phyloP scores from a whole-genome alignment of 225 moss, liverwort and hornwort genomes.

The Polytrichum commune region DNA sequence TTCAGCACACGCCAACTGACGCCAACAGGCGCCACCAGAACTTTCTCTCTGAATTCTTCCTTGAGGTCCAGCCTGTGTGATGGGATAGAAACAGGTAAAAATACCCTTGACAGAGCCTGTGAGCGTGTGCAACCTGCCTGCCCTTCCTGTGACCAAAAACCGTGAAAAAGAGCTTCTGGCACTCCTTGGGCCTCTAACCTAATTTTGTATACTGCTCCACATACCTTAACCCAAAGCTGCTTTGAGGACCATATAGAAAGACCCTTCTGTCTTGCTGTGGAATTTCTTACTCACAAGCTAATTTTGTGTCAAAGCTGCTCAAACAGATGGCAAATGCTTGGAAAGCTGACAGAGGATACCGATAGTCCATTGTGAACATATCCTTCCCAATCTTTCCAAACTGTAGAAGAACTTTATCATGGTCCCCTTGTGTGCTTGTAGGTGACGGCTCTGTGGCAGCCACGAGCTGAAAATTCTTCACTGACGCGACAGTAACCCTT shows the following conservation, averaged over 20 bases:
- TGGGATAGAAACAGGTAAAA: conserved; percentile 23
- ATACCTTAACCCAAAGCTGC: conserved; percentile 3
- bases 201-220: conserved; percentile 8
- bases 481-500: conserved; percentile 80
- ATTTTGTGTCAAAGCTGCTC: conserved; percentile 72
- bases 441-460: conserved; percentile 54
- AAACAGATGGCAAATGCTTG: conserved; percentile 73
- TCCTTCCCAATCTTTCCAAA: conserved; percentile 75
- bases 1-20: not conserved
- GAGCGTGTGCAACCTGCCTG: conserved; percentile 16
- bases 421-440: conserved; percentile 35
- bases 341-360: conserved; percentile 66
- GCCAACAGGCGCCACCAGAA: not conserved
- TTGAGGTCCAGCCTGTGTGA: conserved; percentile 12
- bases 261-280: not conserved
- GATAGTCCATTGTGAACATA: conserved; percentile 75
- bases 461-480: conserved; percentile 66
- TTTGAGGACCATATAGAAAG: not conserved
- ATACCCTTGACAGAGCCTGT: conserved; percentile 18
- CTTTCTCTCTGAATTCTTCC: not conserved
- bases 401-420: conserved; percentile 68
- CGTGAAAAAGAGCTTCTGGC: conserved; percentile 13
- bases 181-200: conserved; percentile 3
- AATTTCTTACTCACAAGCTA: conserved; percentile 58
- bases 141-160: conserved; percentile 16